Base-by-base conservation (phyloP, 257 asterid genomes). In the Petrea volubilis region DNA sequence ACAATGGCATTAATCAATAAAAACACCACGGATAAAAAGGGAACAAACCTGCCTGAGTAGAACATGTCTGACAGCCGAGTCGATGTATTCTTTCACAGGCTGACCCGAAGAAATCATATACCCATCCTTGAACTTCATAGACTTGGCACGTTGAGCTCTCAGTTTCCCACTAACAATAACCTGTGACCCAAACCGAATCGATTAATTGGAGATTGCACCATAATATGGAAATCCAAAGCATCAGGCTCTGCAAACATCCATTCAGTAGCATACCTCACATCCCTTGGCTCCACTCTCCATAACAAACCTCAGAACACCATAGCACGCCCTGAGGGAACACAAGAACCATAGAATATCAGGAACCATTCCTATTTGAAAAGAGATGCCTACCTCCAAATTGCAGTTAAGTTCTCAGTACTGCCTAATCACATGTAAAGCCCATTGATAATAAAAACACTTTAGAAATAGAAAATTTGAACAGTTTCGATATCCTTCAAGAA, bases 211-310 rank as follows among this genome's bases (percentile, higher is more conserved):
- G 43, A 51, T 1, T 12, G 4, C 8, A 72, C 62, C 11, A 21
- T 2, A 29, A 18, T n/a, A 12, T 1, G 3, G 13, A 53, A n/a
- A 21, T 40, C 2, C 3, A 53, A 28, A 23, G 23, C 17, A 12
- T 14, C 50, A 18, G 23, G 24, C 24, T 7, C 51, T 20, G 10
- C 38, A 49, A 66, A 0, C 4, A 64, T 46, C 50, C 2, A 52
- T 17, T 33, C 0, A 41, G 6, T 6, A 3, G 44, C 74, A 36
- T 56, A 85, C 90, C 86, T 85, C 88, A 17, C 87, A 85, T 9
- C 90, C 90, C 74, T 85, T 85, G 20, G 90, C 90, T 51, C 87
- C 87, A 69, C 80, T 82, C 70, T 85, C 90, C 90, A 82, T 85
- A 41, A 85, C 86, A 71, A 82, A 85, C 27, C 90, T 76, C 52